Evolutionary conservation across 805 yeast species (phyloP).

Genomic region (Candida sithepensis): DNA sequence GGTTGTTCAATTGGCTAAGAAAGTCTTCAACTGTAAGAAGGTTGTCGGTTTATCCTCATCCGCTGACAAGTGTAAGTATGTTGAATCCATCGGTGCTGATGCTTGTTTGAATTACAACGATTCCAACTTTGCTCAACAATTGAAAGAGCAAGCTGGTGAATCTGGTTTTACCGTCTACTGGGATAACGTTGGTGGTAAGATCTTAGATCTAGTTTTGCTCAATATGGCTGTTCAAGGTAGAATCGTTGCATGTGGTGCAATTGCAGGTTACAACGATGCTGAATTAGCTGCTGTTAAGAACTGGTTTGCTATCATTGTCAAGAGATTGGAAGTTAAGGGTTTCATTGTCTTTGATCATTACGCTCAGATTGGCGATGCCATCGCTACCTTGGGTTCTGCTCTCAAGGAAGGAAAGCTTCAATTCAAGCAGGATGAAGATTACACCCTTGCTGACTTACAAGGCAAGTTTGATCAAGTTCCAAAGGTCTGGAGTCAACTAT

Average conservation of each 20-base stretch:
- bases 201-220: slow-evolving; percentile 42
- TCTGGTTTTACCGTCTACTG: slow-evolving; percentile 50
- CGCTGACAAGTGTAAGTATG: slow-evolving; percentile 48
- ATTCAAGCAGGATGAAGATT: slow-evolving; percentile 29
- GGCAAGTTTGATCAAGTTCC: slow-evolving; percentile 44
- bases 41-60: slow-evolving; percentile 65
- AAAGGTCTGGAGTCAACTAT: slow-evolving; percentile 43
- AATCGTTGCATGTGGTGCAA: slow-evolving; percentile 61
- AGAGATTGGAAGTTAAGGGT: slow-evolving; percentile 51
- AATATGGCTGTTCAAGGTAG: slow-evolving; percentile 38
- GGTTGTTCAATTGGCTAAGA: slow-evolving; percentile 54
- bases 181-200: slow-evolving; percentile 65
- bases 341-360: slow-evolving; percentile 46
- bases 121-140: slow-evolving; percentile 32
- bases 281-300: slow-evolving; percentile 34
- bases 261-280: slow-evolving; percentile 52
- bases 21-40: slow-evolving; percentile 47
- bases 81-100: slow-evolving; percentile 53
- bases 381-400: slow-evolving; percentile 32
- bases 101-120: slow-evolving; percentile 52
- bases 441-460: slow-evolving; percentile 38
- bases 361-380: slow-evolving; percentile 36
- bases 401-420: slow-evolving; percentile 40
- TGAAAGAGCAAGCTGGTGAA: slow-evolving; percentile 40
- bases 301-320: slow-evolving; percentile 43